Conservation (phyloP, 1,139 yeast genomes). For the Hansenula anomala region DNA sequence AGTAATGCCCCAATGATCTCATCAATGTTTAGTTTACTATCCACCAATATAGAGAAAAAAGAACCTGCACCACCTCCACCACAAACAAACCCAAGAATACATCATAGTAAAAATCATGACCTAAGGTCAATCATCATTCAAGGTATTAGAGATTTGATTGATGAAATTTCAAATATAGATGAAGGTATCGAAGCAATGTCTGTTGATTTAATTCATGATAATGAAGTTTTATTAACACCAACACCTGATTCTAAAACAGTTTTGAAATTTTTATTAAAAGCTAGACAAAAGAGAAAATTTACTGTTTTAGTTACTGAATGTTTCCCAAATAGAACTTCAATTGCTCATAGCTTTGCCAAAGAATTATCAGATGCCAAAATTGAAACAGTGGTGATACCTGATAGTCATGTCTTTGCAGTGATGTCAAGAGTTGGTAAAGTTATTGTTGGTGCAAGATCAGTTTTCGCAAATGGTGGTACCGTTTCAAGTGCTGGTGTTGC, state of each 20-base stretch:
- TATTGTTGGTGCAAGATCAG: conserved; percentile 85
- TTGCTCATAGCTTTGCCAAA: conserved; percentile 76
- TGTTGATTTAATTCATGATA: conserved; percentile 90
- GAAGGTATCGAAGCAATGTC: conserved; percentile 91
- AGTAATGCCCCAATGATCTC: conserved; percentile 55
- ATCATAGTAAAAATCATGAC: conserved; percentile 46
- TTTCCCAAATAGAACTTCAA: conserved; percentile 78
- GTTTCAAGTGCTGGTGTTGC: conserved; percentile 88
- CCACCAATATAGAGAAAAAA: conserved; percentile 38
- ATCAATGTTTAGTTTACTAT: conserved; percentile 83
- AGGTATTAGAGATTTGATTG: conserved; percentile 89
- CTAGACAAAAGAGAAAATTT: conserved; percentile 85
- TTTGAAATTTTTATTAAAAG: conserved; percentile 77
- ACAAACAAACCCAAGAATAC: conserved; percentile 27
- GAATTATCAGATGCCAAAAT: conserved; percentile 80
- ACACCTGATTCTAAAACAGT: conserved; percentile 93
- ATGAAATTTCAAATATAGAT: conserved; percentile 84
- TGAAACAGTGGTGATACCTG: conserved; percentile 89
- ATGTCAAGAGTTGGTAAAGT: conserved; percentile 98
- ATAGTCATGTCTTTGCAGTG: conserved; percentile 86
- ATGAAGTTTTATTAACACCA: conserved; percentile 86
- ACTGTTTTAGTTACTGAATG: conserved; percentile 91
- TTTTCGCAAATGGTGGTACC: conserved; percentile 95
- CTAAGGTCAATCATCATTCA: conserved; percentile 86
- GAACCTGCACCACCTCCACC: conserved; percentile 18